Base-by-base conservation (phyloP, 129 eudicot genomes). In the Calendula officinalis region DNA sequence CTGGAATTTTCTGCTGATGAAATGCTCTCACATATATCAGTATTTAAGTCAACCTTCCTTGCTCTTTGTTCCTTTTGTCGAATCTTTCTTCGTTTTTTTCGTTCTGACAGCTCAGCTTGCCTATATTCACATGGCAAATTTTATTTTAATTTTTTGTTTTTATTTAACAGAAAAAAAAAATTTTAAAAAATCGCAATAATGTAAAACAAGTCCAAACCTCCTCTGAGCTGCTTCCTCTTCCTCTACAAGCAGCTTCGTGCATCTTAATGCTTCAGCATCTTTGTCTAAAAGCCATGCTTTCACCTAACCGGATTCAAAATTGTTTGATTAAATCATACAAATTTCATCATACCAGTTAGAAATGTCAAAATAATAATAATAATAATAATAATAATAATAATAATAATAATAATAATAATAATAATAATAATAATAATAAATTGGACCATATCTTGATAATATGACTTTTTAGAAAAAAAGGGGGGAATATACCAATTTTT, bases 201-300 rank as follows among this genome's bases (percentile, higher is more conserved):
- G n/a, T n/a, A n/a, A n/a, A n/a, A n/a, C n/a, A n/a, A n/a, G n/a
- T n/a, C n/a, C 39, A 56, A 42, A 89, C 99, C 95, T 88, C 75
- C 74, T 94, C 77, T 89, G 92, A 70, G 85, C 84, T 70, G 97
- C 97, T 76, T 94, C 99, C 52, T 94, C 99, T 76, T 94, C 99
- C 72, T 94, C 99, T 78, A 94, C 82, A 60, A 94, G 97, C 75
- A 94, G 64, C 76, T 94, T 88, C 57, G 86, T 92, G 75, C 89
- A 88, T 72, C 87, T 94, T 67, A 94, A 84, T 8, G 99, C 87
- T 76, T 94, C 99, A 60, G 83, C 96, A 63, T 94, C 99, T 74
- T 94, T 94, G 73, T 89, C 85, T 51, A 92, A 90, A 65, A 94
- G 75, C 92, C 99, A 94, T 67, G 99, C 99, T 77, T 86, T 86